phyloP scores from a whole-genome alignment of 1,139 yeast genomes.

The Pneumocystis carinii region DNA sequence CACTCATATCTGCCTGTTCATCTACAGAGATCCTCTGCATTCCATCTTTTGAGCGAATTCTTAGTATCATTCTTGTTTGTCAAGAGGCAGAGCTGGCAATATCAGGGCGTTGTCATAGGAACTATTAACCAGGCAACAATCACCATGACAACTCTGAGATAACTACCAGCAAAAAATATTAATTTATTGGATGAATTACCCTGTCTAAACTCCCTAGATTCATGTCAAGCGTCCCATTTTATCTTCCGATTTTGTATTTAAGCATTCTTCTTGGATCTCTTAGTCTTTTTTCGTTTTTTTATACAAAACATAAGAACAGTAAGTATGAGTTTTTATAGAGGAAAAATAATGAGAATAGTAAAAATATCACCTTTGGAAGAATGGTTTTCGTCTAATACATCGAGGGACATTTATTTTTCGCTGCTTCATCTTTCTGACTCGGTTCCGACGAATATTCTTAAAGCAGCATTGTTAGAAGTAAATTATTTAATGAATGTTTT shows the following conservation, averaged over 20 bases:
- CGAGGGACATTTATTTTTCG: conserved; percentile 48
- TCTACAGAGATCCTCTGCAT: not conserved
- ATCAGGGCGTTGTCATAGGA: not conserved
- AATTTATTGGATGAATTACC: no score
- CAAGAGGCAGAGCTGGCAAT: not conserved
- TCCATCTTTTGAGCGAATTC: not conserved
- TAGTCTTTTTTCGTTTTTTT: conserved; percentile 54
- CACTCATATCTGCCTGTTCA: not conserved
- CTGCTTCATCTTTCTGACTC: conserved; percentile 21
- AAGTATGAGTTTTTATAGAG: not conserved
- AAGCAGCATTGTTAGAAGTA: not conserved
- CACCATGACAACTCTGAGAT: no score
- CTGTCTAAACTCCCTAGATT: not conserved
- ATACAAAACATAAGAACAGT: conserved; percentile 19
- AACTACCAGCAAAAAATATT: no score
- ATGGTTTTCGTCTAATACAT: conserved; percentile 50
- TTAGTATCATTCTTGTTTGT: not conserved
- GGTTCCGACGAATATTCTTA: not conserved
- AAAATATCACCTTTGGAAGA: conserved; percentile 48
- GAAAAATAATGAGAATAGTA: conserved; percentile 18
- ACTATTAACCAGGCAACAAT: not conserved
- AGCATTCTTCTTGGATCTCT: conserved; percentile 57
- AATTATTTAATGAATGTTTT: not conserved
- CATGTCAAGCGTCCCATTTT: conserved; percentile 22
- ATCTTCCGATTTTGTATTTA: conserved; percentile 72